A percentile compares a stretch with the other conserved stretches of the same genome.
phyloP scores from a whole-genome alignment of 2,329 filamentous ascomycete genomes.

The Colletotrichum euphorbiae region DNA sequence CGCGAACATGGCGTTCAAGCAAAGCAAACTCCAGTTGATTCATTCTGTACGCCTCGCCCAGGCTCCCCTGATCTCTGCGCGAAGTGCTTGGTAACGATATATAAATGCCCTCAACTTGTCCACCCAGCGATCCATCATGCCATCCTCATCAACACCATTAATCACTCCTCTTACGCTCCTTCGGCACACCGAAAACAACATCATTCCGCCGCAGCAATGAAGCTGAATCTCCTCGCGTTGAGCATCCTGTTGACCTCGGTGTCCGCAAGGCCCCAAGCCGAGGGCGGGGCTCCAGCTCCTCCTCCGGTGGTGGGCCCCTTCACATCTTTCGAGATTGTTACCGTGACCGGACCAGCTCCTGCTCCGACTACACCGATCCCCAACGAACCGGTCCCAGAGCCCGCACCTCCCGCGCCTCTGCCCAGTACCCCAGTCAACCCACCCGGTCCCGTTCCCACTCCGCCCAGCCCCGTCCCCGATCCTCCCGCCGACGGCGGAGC shows the following conservation, averaged over 20 bases:
- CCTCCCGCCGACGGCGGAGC: constrained; percentile 40
- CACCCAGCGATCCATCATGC: constrained; percentile 5
- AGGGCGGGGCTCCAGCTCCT: constrained; percentile 9
- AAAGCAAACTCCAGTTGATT: neutral
- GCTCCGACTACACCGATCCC: constrained; percentile 19
- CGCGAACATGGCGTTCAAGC: neutral
- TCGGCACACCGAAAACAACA: neutral
- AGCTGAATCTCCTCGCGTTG: constrained; percentile 21
- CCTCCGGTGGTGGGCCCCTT: constrained; percentile 14
- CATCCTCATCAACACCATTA: constrained; percentile 6
- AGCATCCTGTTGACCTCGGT: constrained; percentile 17
- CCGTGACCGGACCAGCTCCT: constrained; percentile 24
- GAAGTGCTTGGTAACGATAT: neutral
- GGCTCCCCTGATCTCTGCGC: neutral
- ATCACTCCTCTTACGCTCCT: neutral
- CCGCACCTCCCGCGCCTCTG: constrained; percentile 14
- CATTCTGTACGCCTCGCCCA: neutral
- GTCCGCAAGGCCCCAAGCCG: constrained; percentile 27
- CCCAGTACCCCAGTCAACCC: neutral
- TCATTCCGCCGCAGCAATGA: constrained; percentile 11
- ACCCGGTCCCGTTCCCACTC: neutral
- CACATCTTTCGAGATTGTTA: constrained; percentile 29
- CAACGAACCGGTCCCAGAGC: constrained; percentile 12
- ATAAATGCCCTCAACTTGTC: constrained; percentile 24
- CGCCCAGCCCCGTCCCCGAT: neutral